Conservation (phyloP, 345 rosid genomes). For the Melastoma malabathricum region DNA sequence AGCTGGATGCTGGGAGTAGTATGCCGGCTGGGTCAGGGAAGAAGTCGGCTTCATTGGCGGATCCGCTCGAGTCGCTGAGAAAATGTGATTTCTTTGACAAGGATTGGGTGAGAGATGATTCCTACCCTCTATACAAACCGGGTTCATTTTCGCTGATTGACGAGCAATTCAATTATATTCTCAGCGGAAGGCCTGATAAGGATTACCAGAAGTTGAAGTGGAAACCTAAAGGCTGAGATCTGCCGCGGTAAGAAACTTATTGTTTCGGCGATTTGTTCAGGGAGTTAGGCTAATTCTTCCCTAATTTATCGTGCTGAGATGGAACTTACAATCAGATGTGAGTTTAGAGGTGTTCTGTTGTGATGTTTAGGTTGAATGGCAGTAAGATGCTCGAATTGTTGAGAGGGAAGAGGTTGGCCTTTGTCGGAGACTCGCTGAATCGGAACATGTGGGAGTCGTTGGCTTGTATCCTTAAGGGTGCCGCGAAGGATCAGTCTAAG, state of each 20-base stretch:
- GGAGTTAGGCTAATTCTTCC: too few relatives aligned
- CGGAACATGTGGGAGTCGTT: slow-evolving; percentile 98
- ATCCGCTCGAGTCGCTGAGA: slow-evolving; percentile 33
- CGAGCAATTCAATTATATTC: slow-evolving; percentile 68
- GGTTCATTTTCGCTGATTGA: slow-evolving; percentile 87
- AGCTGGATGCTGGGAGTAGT: slow-evolving; percentile 24
- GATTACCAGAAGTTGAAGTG: slow-evolving; percentile 63
- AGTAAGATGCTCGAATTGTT: slow-evolving; percentile 52
- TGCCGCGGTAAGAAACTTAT: slow-evolving; percentile 46
- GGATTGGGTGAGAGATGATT: slow-evolving; percentile 67
- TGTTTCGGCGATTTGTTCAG: too few relatives aligned
- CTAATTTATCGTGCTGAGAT: not conserved
- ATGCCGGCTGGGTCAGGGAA: slow-evolving; percentile 13
- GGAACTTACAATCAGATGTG: not conserved
- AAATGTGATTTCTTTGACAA: slow-evolving; percentile 77
- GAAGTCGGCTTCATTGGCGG: slow-evolving; percentile 27
- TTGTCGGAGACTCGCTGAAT: slow-evolving; percentile 86
- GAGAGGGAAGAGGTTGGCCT: slow-evolving; percentile 73
- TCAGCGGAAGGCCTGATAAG: slow-evolving; percentile 68
- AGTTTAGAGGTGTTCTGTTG: slow-evolving; percentile 5
- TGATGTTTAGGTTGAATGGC: slow-evolving; percentile 41
- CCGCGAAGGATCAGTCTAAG: slow-evolving; percentile 47
- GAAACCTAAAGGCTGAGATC: slow-evolving; percentile 72
- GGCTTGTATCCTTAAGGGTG: slow-evolving; percentile 57
- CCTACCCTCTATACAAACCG: slow-evolving; percentile 87